Evolutionary conservation across 306 rosid species (phyloP), one percentile per base, ranked within the genome.

Genomic region (Neltuma alba): DNA sequence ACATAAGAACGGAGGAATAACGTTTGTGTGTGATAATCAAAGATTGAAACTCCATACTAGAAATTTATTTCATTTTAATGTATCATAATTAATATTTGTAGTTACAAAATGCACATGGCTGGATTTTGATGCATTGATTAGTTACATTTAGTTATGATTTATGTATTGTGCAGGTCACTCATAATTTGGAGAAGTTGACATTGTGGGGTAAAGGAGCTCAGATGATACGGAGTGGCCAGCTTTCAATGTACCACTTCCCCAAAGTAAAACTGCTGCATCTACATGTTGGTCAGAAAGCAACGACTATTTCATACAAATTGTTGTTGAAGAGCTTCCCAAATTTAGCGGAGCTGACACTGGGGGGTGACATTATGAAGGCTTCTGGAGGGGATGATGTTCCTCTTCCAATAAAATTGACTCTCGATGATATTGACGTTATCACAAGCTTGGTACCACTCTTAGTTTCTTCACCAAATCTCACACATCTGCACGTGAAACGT

Each of bases 401-500:
- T 16, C 25, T 55, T 25, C 6, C 2, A 3, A n/a, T n/a, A n/a
- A 23, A 9, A 55, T 23, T 55, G 30, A 1, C 13, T 4, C 13
- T 54, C 13, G 0, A 1, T 0, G 0, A 0, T 8, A 9, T n/a
- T 54, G 1, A 12, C 25, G 20, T 1, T 50, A 45, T 0, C 1
- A 1, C 1, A 23, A 23, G 30, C 28, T 10, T 23, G 31, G 23
- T 14, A 21, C 33, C 16, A 55, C 25, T 16, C 7, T 2, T 55
- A 0, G 6, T 66, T 66, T 66, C 47, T 66, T 38, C 25, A 12
- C 7, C 8, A 0, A 57, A 57, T 74, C 27, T 74, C n/a, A n/a
- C 2, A 38, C 2, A 25, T 21, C 23, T 74, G n/a, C 2, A 0
- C 4, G 27, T 57, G 38, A 0, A 0, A 0, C 0, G 0, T 0